Evolutionary conservation across 495 filamentous ascomycete species (phyloP).

Genomic region (Cryomyces minteri): DNA sequence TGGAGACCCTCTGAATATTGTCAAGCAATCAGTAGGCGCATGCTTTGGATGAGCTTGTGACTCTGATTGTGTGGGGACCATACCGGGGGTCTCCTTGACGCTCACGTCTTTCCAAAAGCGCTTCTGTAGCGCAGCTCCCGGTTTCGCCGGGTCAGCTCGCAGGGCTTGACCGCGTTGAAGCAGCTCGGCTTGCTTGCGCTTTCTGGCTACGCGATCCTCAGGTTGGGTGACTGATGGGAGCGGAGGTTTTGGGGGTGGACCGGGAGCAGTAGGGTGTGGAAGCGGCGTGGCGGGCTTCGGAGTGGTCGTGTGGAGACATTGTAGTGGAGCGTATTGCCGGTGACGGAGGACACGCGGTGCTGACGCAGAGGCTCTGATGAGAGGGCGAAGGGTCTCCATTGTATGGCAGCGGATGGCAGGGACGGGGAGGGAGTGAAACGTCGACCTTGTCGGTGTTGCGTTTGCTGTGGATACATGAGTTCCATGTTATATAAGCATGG

Average conservation of each 20-base stretch:
- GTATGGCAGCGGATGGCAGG: too few relatives aligned
- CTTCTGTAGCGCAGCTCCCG: slow-evolving; percentile 34
- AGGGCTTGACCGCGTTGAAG: slow-evolving; percentile 29
- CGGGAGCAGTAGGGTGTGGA: slow-evolving; percentile 53
- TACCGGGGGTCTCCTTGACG: slow-evolving; percentile 38
- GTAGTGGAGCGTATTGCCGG: too few relatives aligned
- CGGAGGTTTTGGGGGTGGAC: slow-evolving; percentile 68
- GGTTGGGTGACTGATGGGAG: slow-evolving; percentile 34
- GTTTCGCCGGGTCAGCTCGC: slow-evolving; percentile 22
- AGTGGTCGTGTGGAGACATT: slow-evolving; percentile 31
- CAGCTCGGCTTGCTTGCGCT: slow-evolving; percentile 34
- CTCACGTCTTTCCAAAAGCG: slow-evolving; percentile 73
- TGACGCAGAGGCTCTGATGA: too few relatives aligned
- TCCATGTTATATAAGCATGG: too few relatives aligned
- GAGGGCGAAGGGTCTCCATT: too few relatives aligned
- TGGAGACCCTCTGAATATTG: slow-evolving; percentile 36
- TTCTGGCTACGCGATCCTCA: slow-evolving; percentile 30
- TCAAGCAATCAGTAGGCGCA: not conserved
- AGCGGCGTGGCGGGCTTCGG: slow-evolving; percentile 35
- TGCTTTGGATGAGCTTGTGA: not conserved
- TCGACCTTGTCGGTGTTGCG: too few relatives aligned
- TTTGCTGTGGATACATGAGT: too few relatives aligned
- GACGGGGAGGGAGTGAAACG: too few relatives aligned
- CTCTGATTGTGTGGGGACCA: slow-evolving; percentile 1
- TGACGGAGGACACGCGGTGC: too few relatives aligned